Evolutionary conservation across 2,329 filamentous ascomycete genomes (phyloP).

Genomic region (Tolypocladium guangdongense): DNA sequence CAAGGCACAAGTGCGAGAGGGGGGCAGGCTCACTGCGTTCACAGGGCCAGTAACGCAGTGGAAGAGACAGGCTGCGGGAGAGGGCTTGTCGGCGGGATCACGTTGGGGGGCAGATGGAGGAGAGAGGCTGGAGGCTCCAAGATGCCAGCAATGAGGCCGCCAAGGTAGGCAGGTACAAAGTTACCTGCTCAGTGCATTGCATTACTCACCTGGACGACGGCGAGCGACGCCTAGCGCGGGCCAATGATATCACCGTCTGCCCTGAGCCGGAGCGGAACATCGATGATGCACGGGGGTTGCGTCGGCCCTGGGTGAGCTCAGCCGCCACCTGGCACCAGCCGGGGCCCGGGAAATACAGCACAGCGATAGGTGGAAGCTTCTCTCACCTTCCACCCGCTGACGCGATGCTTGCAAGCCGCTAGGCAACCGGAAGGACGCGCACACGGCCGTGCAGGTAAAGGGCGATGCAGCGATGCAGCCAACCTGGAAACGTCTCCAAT

Average conservation of each 20-base stretch:
- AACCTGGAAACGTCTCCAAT: too few relatives aligned
- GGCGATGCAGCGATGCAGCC: not conserved
- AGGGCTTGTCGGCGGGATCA: not conserved
- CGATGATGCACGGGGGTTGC: slow-evolving; percentile 14
- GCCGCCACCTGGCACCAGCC: slow-evolving; percentile 6
- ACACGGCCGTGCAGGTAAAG: not conserved
- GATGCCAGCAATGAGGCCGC: not conserved
- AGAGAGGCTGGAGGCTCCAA: slow-evolving; percentile 9
- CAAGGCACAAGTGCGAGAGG: slow-evolving; percentile 1
- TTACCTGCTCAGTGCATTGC: slow-evolving; percentile 2
- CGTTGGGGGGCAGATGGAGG: not conserved
- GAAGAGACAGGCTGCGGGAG: slow-evolving; percentile 1
- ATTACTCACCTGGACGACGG: slow-evolving; percentile 7
- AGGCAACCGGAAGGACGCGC: slow-evolving; percentile 8
- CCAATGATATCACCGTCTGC: slow-evolving; percentile 24
- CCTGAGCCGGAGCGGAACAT: slow-evolving; percentile 24
- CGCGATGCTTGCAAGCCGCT: not conserved
- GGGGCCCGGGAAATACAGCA: slow-evolving; percentile 1
- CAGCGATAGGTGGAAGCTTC: slow-evolving; percentile 18
- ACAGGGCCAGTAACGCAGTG: not conserved
- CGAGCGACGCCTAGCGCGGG: slow-evolving; percentile 9
- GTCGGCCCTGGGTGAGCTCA: not conserved
- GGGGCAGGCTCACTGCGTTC: not conserved
- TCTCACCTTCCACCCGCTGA: slow-evolving; percentile 15
- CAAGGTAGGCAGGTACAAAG: slow-evolving; percentile 3